Evolutionary conservation across 192 early-diverging fungal species (phyloP), one percentile per base, ranked within the genome.

Genomic region (Backusella macrospora): DNA sequence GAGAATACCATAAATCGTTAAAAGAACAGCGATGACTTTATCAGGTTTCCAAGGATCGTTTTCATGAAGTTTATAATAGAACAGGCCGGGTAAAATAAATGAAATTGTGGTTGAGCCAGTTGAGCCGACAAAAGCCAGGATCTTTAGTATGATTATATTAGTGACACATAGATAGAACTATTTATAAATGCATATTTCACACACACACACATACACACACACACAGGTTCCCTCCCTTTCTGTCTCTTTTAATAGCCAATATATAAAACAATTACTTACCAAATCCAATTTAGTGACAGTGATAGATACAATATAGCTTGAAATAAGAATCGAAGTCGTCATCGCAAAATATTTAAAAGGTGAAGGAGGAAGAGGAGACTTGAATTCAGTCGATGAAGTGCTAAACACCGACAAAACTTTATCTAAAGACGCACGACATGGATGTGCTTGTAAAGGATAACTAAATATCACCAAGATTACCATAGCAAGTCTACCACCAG

Each of bases 101-200:
- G 95, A 96, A 46, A 99, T 95, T 39, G 91, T 91, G 0, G 96
- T 98, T 3, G 95, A 96, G 14, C 98, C 98, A 0, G 98, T 98
- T 4, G 97, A 96, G 37, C 98, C 98, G 0, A 99, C 98, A 73
- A 99, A 87, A 0, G 96, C 85, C 62, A 99, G 73, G 6, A 99
- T 88, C 87, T 88, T 52, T 52, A 2, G 2, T 34, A 34, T 34
- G 2, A 44, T 47, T 34, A 43, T 65, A 4, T 40, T 48, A 48
- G 46, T 12, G 46, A 49, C 48, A 49, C 21, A 5, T 21, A 18
- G 6, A 21, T 16, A 0, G 5, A 49, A 5, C 0, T 21, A 47
- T 38, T 5, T 29, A 26, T 5, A 29, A 0, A 47, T 67, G 6
- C 21, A 45, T 43, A 46, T 15, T 46, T 69, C 26, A 18, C 46